Conservation (phyloP, 2,329 filamentous ascomycete species). For the Didymella segeticola region DNA sequence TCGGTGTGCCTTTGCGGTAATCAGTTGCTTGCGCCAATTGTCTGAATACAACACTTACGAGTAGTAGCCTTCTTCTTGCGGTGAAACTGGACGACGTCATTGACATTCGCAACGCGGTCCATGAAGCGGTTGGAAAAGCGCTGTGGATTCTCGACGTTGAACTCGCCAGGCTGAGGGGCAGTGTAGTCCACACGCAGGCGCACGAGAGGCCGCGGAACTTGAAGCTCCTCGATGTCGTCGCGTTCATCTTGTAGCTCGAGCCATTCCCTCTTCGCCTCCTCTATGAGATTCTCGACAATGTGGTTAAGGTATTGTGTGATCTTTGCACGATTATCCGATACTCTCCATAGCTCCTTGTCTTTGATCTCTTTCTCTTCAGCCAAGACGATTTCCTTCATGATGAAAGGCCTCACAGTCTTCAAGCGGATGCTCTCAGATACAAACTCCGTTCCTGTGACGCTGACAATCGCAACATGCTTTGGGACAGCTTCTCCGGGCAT, state of each 20-base stretch:
- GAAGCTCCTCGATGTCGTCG: constrained; percentile 62
- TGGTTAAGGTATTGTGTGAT: constrained; percentile 78
- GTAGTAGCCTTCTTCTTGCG: constrained; percentile 75
- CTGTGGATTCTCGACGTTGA: constrained; percentile 93
- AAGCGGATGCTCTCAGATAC: constrained; percentile 79
- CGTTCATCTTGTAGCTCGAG: constrained; percentile 67
- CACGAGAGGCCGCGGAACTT: constrained; percentile 80
- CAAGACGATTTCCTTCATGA: constrained; percentile 82
- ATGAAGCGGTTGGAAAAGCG: constrained; percentile 93
- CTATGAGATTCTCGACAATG: constrained; percentile 86
- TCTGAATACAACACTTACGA: too few species aligned
- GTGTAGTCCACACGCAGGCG: constrained; percentile 91
- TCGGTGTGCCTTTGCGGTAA: constrained; percentile 49
- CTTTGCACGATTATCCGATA: constrained; percentile 82
- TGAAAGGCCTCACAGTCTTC: constrained; percentile 88
- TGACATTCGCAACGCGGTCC: constrained; percentile 89
- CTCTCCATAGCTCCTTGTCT: constrained; percentile 75
- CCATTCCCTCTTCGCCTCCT: constrained; percentile 84
- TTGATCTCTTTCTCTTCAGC: constrained; percentile 78
- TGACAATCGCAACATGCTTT: constrained; percentile 89
- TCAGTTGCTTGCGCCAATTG: too few species aligned
- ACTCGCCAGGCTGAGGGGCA: constrained; percentile 81
- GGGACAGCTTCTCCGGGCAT: constrained; percentile 87
- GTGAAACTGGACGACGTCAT: constrained; percentile 92
- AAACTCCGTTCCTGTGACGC: constrained; percentile 82